Percentiles rank a stretch among this genome's conserved stretches.
Conservation (phyloP, 2,329 filamentous ascomycete species). For the Fonsecaea nubica region DNA sequence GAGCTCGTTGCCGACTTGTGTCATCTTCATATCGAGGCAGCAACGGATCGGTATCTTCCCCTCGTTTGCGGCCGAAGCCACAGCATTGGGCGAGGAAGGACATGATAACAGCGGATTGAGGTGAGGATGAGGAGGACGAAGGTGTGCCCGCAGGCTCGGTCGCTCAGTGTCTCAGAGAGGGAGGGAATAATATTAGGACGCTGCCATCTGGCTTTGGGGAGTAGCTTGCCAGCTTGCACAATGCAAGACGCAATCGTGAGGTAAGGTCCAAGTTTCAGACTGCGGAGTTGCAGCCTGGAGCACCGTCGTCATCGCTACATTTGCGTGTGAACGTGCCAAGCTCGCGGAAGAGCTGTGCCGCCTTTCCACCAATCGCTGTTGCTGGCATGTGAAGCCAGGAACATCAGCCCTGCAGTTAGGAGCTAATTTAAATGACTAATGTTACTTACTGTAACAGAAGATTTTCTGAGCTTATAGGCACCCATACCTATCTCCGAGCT, state of each 20-base stretch:
- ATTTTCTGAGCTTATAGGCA: no score
- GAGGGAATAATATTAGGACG: neutral
- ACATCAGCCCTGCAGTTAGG: neutral
- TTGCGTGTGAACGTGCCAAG: neutral
- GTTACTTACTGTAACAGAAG: no score
- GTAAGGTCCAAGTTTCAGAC: neutral
- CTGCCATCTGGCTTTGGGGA: neutral
- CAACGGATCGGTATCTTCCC: slow-evolving; percentile 74
- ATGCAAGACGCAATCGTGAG: slow-evolving; percentile 2
- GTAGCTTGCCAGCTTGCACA: neutral
- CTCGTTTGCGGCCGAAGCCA: slow-evolving; percentile 59
- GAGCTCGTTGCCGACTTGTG: slow-evolving; percentile 74
- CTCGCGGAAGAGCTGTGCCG: slow-evolving; percentile 3
- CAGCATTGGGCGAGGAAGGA: slow-evolving; percentile 69
- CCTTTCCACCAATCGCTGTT: neutral
- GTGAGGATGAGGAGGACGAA: neutral
- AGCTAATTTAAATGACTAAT: no score
- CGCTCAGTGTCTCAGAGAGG: neutral
- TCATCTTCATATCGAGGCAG: slow-evolving; percentile 84
- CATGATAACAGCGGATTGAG: slow-evolving; percentile 20
- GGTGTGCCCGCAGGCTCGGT: neutral
- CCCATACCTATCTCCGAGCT: no score
- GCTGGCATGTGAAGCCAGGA: neutral
- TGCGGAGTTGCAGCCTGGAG: slow-evolving; percentile 13
- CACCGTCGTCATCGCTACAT: neutral